phyloP scores from a whole-genome alignment of 202 grass and related monocot genomes.

The Elaeis oleifera region DNA sequence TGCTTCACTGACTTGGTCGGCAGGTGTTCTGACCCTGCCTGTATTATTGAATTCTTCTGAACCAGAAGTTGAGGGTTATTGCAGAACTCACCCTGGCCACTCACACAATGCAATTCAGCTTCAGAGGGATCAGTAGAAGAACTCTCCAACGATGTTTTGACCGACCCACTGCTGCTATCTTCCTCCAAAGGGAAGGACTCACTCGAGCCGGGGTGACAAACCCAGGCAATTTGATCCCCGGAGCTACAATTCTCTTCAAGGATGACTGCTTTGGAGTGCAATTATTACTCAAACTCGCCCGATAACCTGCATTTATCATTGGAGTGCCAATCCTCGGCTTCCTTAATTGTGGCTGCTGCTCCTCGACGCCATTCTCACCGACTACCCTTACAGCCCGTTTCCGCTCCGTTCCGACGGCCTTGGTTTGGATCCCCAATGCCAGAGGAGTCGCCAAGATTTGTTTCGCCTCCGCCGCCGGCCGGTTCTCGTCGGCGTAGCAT shows the following conservation, averaged over 20 bases:
- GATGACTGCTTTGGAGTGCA: no score
- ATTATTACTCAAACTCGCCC: no score
- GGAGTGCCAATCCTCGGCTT: constrained; percentile 24
- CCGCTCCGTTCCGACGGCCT: constrained; percentile 17
- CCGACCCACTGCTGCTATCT: not conserved
- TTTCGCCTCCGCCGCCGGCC: not conserved
- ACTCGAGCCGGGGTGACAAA: constrained; percentile 32
- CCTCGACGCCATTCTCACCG: constrained; percentile 32
- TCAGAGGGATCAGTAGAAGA: constrained; percentile 38
- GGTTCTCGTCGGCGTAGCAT: constrained; percentile 55
- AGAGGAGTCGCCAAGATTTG: constrained; percentile 16
- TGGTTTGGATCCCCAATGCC: not conserved
- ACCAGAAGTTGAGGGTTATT: constrained; percentile 60
- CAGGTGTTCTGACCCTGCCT: no score
- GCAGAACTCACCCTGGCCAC: constrained; percentile 26
- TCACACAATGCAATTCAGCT: constrained; percentile 18
- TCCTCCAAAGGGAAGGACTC: constrained; percentile 10
- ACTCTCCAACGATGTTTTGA: constrained; percentile 30
- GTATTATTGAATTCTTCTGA: not conserved
- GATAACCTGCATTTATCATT: not conserved
- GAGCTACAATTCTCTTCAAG: no score
- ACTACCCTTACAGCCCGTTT: constrained; percentile 53
- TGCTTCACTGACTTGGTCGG: no score
- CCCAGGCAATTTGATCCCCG: no score
- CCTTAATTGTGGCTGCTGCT: not conserved